These are phyloP conservation scores for Dioscorea dumetorum DNA, from an alignment of 106 monocot genomes.

Conservation along the genomic window DNA sequence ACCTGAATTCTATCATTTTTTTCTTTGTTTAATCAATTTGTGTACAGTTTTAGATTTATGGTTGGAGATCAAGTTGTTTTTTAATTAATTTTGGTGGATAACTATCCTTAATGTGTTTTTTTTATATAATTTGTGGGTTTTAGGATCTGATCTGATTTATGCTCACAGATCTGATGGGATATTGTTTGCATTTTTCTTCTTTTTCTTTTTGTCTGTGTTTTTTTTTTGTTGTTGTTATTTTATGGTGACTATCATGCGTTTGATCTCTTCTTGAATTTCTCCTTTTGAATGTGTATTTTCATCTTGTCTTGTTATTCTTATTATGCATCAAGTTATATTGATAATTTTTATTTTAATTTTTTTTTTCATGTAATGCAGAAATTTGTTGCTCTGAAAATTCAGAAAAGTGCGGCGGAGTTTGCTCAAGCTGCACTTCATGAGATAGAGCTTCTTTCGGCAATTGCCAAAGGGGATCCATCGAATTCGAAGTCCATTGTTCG, in stretches of 20 bases:
- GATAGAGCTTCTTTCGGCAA: constrained; percentile 68
- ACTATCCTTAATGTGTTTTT: neutral
- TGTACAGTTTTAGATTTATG: neutral
- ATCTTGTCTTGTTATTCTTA: neutral
- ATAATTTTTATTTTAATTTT: neutral
- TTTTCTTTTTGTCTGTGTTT: neutral
- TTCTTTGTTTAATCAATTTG: neutral
- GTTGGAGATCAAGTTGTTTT: neutral
- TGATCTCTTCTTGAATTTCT: neutral
- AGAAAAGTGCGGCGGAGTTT: constrained; percentile 80
- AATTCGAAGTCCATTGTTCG: constrained; percentile 58
- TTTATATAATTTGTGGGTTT: neutral
- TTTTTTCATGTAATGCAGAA: constrained; percentile 34
- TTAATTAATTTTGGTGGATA: neutral
- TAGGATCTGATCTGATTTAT: neutral
- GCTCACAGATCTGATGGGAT: neutral
- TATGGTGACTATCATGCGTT: neutral
- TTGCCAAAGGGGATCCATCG: constrained; percentile 65
- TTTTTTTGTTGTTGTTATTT: neutral
- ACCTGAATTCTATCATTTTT: neutral
- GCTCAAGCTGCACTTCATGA: constrained; percentile 84
- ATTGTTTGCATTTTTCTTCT: neutral
- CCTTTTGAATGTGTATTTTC: neutral
- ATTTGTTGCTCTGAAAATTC: constrained; percentile 92
- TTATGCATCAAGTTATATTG: neutral